Conservation (phyloP, 805 yeast genomes). For the Vanderwaltozyma verrucispora region DNA sequence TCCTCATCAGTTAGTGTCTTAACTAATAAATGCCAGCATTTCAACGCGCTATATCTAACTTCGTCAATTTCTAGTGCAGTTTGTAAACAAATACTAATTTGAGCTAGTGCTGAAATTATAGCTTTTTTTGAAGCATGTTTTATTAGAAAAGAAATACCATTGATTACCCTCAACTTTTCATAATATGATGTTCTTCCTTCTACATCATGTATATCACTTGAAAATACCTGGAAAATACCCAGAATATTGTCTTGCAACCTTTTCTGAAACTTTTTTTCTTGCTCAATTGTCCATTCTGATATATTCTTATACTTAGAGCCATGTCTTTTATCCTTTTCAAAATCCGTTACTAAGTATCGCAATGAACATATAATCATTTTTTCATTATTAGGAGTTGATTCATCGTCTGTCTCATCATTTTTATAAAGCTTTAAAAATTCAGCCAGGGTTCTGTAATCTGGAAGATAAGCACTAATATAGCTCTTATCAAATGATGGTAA, state of each 20-base stretch:
- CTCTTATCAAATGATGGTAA: slow-evolving; percentile 23
- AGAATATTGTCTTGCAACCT: slow-evolving; percentile 51
- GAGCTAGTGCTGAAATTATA: slow-evolving; percentile 65
- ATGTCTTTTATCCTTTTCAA: slow-evolving; percentile 20
- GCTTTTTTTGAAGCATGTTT: slow-evolving; percentile 38
- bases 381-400: slow-evolving; percentile 16
- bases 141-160: slow-evolving; percentile 64
- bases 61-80: slow-evolving; percentile 57
- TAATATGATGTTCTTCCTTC: slow-evolving; percentile 62
- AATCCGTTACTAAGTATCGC: slow-evolving; percentile 20
- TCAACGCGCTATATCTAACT: slow-evolving; percentile 50
- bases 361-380: slow-evolving; percentile 20
- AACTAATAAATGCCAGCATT: slow-evolving; percentile 59
- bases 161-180: slow-evolving; percentile 59
- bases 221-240: slow-evolving; percentile 68
- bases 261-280: slow-evolving; percentile 27
- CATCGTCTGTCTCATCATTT: slow-evolving; percentile 9
- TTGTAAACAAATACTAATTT: slow-evolving; percentile 76
- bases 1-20: slow-evolving; percentile 45
- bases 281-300: slow-evolving; percentile 18
- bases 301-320: slow-evolving; percentile 21
- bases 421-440: slow-evolving; percentile 24
- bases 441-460: slow-evolving; percentile 26
- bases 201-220: slow-evolving; percentile 66
- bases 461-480: slow-evolving; percentile 19